Percentiles rank a stretch among this genome's conserved stretches.
Evolutionary conservation across 176 grass and related monocot species (phyloP).

Genomic region (Dactylis glomerata): DNA sequence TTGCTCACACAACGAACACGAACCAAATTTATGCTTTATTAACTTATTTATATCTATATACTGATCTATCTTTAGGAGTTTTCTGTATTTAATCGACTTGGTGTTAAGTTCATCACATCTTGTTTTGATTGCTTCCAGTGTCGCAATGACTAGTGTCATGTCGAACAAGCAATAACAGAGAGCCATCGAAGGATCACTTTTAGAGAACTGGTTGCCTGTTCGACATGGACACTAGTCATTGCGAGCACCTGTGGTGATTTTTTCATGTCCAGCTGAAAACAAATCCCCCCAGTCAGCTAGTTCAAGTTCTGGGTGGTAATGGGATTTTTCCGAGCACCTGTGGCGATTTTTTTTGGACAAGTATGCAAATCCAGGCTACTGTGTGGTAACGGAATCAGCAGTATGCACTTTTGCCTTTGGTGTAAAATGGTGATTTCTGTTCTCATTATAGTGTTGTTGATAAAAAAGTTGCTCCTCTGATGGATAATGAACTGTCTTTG

Average conservation of each 20-base stretch:
- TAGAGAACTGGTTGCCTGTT: background rate
- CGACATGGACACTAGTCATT: too few relatives aligned
- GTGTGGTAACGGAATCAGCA: too few relatives aligned
- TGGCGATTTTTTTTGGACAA: background rate
- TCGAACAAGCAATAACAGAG: background rate
- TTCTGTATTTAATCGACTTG: background rate
- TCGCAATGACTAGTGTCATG: background rate
- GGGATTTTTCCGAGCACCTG: background rate
- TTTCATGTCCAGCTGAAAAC: background rate
- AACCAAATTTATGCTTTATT: background rate
- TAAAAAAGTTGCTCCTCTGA: background rate
- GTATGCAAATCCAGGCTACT: background rate
- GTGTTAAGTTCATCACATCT: background rate
- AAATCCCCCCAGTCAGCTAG: background rate
- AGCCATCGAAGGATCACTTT: background rate
- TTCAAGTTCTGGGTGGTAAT: background rate
- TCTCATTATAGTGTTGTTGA: background rate
- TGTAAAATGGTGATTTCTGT: background rate
- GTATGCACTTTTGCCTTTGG: background rate
- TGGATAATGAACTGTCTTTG: background rate
- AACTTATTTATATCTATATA: background rate
- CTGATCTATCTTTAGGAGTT: background rate
- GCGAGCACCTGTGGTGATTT: too few relatives aligned
- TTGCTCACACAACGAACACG: background rate
- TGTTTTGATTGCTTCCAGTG: background rate